phyloP scores from a whole-genome alignment of 495 filamentous ascomycete species.

The Recurvomyces mirabilis region DNA sequence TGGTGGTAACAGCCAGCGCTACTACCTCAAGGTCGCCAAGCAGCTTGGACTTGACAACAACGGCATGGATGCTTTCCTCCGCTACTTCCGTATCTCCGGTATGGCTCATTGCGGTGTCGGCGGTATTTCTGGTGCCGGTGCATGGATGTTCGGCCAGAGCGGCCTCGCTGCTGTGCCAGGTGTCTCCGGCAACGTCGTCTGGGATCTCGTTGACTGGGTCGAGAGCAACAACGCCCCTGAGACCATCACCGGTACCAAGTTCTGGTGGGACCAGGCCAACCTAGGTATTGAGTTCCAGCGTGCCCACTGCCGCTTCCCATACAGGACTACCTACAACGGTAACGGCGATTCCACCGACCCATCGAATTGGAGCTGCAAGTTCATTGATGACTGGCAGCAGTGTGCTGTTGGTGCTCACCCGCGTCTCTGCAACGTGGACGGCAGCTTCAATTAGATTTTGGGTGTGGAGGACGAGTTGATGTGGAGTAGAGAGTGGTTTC shows the following conservation, averaged over 20 bases:
- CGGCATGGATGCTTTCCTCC: slow-evolving; percentile 45
- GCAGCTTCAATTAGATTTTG: background rate
- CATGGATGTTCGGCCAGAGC: slow-evolving; percentile 42
- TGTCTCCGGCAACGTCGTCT: slow-evolving; percentile 15
- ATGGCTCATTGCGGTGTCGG: slow-evolving; percentile 42
- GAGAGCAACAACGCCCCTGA: slow-evolving; percentile 46
- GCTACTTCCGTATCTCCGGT: slow-evolving; percentile 49
- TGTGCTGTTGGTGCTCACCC: slow-evolving; percentile 7
- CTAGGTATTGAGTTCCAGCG: slow-evolving; percentile 27
- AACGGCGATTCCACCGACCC: slow-evolving; percentile 3
- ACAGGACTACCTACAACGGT: slow-evolving; percentile 10
- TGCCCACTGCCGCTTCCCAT: slow-evolving; percentile 12
- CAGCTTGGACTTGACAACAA: slow-evolving; percentile 30
- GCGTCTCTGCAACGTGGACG: slow-evolving; percentile 6
- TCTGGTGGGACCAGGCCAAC: slow-evolving; percentile 31
- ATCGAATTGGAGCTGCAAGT: background rate
- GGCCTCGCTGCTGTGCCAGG: slow-evolving; percentile 10
- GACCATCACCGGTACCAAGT: slow-evolving; percentile 45
- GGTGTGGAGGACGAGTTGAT: background rate
- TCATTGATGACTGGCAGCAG: slow-evolving; percentile 10
- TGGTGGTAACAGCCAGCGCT: slow-evolving; percentile 21
- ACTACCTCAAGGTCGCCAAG: slow-evolving; percentile 34
- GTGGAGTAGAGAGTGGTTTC: no score
- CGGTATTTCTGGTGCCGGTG: slow-evolving; percentile 32
- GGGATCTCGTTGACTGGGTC: slow-evolving; percentile 50